A percentile compares a stretch with the other conserved stretches of the same genome.
phyloP scores from a whole-genome alignment of 1,284 basidiomycete species.

The Boletus mariae region DNA sequence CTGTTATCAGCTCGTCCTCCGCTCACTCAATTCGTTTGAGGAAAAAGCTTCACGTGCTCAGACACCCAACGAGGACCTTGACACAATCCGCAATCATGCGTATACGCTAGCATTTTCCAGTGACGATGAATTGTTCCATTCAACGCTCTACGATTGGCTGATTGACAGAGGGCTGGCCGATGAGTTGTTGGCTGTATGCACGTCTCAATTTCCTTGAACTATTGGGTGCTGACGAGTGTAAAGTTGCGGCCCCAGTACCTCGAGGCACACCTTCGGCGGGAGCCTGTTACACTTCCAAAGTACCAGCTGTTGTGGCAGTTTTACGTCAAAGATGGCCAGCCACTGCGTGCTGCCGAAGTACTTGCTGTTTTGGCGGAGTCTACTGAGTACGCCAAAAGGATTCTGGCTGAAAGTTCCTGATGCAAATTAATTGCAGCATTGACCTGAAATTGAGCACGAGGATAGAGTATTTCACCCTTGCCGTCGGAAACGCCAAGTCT shows the following conservation, averaged over 20 bases:
- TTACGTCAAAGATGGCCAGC: conserved; percentile 88
- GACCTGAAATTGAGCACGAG: conserved; percentile 68
- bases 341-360: conserved; percentile 83
- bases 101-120: conserved; percentile 82
- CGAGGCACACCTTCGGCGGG: conserved; percentile 82
- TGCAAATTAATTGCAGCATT: conserved; percentile 44
- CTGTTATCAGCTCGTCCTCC: conserved; percentile 83
- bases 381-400: conserved; percentile 54
- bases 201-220: conserved; percentile 5
- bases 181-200: conserved; percentile 80
- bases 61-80: conserved; percentile 48
- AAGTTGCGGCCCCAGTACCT: conserved; percentile 82
- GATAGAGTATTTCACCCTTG: conserved; percentile 88
- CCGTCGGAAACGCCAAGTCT: conserved; percentile 94
- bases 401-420: neutral
- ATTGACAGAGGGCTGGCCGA: conserved; percentile 78
- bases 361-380: conserved; percentile 85
- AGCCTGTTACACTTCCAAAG: conserved; percentile 78
- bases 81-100: conserved; percentile 67
- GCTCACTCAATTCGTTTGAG: conserved; percentile 81
- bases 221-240: conserved; percentile 10
- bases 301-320: conserved; percentile 95
- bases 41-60: conserved; percentile 42
- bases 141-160: conserved; percentile 92
- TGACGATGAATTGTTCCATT: conserved; percentile 93